These are phyloP conservation scores for Mycogone perniciosa DNA, from an alignment of 2,329 filamentous ascomycete genomes.

Conservation along the genomic window DNA sequence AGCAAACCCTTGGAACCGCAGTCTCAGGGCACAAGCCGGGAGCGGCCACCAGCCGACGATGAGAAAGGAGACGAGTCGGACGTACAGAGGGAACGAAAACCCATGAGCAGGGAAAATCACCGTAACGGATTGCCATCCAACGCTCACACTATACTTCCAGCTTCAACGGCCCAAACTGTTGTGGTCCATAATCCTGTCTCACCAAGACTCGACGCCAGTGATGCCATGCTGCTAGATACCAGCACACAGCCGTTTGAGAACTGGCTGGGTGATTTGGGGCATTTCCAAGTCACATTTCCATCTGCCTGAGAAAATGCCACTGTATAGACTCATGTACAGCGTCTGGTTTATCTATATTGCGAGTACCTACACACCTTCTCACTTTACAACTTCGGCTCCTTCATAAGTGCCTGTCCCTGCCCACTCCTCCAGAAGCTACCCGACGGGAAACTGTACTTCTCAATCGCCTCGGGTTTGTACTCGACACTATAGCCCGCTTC, in stretches of 20 bases:
- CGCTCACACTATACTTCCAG: not conserved
- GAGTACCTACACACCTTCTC: not conserved
- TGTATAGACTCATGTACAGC: not conserved
- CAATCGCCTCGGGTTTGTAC: constrained; percentile 10
- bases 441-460: constrained; percentile 8
- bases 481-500: constrained; percentile 14
- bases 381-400: constrained; percentile 12
- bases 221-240: not conserved
- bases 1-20: not conserved
- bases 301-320: constrained; percentile 7
- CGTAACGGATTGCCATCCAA: not conserved
- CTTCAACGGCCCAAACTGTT: not conserved
- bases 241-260: constrained; percentile 11
- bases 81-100: not conserved
- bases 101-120: not conserved
- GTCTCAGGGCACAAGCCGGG: not conserved
- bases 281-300: constrained; percentile 9
- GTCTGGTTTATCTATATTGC: not conserved
- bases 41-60: not conserved
- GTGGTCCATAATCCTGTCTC: not conserved
- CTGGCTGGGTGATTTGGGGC: constrained; percentile 10
- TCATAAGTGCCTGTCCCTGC: constrained; percentile 11
- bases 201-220: not conserved
- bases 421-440: constrained; percentile 14
- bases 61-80: not conserved